Conservation (phyloP, 169 alveolate species). For the Babesia divergens region DNA sequence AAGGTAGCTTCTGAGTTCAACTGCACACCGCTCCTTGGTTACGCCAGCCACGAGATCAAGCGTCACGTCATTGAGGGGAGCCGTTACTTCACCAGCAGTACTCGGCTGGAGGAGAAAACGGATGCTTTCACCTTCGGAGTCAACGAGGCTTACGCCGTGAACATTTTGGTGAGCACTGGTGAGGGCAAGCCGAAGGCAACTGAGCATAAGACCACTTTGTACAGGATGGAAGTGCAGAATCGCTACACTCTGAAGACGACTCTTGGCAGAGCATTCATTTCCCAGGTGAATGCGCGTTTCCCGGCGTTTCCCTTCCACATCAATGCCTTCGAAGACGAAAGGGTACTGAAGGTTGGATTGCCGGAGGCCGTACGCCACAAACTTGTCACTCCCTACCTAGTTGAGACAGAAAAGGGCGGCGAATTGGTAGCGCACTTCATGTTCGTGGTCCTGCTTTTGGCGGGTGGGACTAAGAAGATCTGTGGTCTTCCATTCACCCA, state of each 20-base stretch:
- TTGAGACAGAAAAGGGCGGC: conserved; percentile 85
- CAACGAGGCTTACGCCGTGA: conserved; percentile 92
- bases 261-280: conserved; percentile 90
- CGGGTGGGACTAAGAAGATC: conserved; percentile 84
- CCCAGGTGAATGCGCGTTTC: conserved; percentile 86
- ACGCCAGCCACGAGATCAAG: conserved; percentile 90
- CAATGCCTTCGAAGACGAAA: conserved; percentile 76
- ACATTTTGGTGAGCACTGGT: conserved; percentile 91
- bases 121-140: conserved; percentile 91
- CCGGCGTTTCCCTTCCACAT: conserved; percentile 82
- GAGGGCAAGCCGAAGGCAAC: conserved; percentile 91
- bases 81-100: conserved; percentile 77
- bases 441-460: conserved; percentile 85
- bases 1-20: conserved; percentile 86
- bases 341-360: conserved; percentile 87
- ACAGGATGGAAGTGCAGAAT: conserved; percentile 92
- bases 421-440: conserved; percentile 92
- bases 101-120: conserved; percentile 86
- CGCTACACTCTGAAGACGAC: conserved; percentile 90
- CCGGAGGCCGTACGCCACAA: conserved; percentile 95
- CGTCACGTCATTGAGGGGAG: conserved; percentile 93
- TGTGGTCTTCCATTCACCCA: conserved; percentile 70
- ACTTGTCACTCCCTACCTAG: conserved; percentile 90
- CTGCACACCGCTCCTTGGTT: conserved; percentile 88
- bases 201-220: conserved; percentile 88